Evolutionary conservation across 306 rosid species (phyloP), one percentile per base, ranked within the genome.

Genomic region (Rubus idaeus): DNA sequence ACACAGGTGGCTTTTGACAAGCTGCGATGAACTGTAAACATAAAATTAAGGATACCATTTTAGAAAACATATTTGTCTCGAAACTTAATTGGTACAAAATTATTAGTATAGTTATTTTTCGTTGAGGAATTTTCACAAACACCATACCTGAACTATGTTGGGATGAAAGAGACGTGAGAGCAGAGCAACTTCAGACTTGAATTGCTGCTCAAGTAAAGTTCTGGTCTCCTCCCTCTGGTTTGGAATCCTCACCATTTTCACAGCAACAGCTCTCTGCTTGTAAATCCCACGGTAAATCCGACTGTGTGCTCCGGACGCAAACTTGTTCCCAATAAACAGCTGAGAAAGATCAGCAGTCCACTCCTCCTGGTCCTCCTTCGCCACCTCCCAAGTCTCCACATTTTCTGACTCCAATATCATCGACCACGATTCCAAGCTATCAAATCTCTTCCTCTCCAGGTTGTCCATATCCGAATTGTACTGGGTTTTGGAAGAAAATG

Each of bases 401-500:
- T 94, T 94, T 80, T 94, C 98, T 2, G 97, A 90, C 75, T 94
- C 98, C 82, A 94, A 83, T 80, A 94, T 91, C 98, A 94, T 88
- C 2, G 98, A 94, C 97, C 98, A 94, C 45, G 98, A 94, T n/a
- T 94, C 98, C 91, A 94, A 18, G 85, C 98, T 91, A 68, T 94
- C 98, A 78, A 91, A 94, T 70, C 98, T 85, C 84, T 58, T 91
- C 78, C 98, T 84, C 53, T 94, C 98, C 97, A 94, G 79, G 79
- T 74, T 91, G 72, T 91, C 87, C 79, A 84, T 74, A 10, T 91
- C 95, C 16, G 88, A 86, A 75, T 87, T 80, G 78, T 79, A 52
- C 79, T 79, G 83, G 40, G 82, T 16, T 69, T 79, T 91, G n/a
- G 93, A 83, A 0, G 91, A 82, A 9, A 88, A 83, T 9, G 95